A percentile compares a stretch with the other conserved stretches of the same genome.
phyloP scores from a whole-genome alignment of 768 basidiomycete species.

The Cubamyces sp. region DNA sequence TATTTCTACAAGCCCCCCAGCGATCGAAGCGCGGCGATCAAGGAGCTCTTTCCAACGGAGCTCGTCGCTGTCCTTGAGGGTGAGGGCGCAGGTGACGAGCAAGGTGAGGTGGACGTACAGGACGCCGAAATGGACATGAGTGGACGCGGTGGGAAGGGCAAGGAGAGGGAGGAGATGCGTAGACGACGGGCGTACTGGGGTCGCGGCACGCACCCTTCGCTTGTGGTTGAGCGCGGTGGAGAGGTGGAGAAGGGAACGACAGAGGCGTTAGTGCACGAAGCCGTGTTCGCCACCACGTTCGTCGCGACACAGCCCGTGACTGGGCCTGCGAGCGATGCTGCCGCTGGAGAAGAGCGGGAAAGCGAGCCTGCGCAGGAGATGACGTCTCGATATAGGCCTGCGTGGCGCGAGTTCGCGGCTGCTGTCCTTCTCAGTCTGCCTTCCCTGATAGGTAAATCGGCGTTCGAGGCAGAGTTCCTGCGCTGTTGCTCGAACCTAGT shows the following conservation, averaged over 20 bases:
- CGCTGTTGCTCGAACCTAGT: slow-evolving; percentile 70
- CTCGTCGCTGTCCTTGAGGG: slow-evolving; percentile 59
- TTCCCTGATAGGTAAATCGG: slow-evolving; percentile 50
- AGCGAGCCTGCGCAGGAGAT: slow-evolving; percentile 20
- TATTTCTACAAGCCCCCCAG: slow-evolving; percentile 86
- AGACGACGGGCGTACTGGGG: slow-evolving; percentile 82
- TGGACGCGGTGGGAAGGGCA: slow-evolving; percentile 39
- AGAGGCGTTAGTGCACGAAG: slow-evolving; percentile 82
- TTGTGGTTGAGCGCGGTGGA: slow-evolving; percentile 43
- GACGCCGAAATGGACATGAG: slow-evolving; percentile 33
- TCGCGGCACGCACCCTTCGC: slow-evolving; percentile 70
- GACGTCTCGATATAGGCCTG: slow-evolving; percentile 32
- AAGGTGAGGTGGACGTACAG: slow-evolving; percentile 32
- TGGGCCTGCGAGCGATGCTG: not conserved
- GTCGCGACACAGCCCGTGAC: not conserved
- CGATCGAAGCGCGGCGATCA: slow-evolving; percentile 65
- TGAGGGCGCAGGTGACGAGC: slow-evolving; percentile 38
- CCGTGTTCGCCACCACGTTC: slow-evolving; percentile 78
- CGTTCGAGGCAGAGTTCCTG: slow-evolving; percentile 72
- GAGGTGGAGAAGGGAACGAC: slow-evolving; percentile 68
- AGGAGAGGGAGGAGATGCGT: slow-evolving; percentile 41
- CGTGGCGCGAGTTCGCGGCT: slow-evolving; percentile 68
- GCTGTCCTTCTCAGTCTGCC: slow-evolving; percentile 67
- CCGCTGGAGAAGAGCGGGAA: not conserved
- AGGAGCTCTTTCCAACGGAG: slow-evolving; percentile 73